These are phyloP conservation scores for Metschnikowia cubensis DNA, from an alignment of 805 yeast species.

Conservation along the genomic window DNA sequence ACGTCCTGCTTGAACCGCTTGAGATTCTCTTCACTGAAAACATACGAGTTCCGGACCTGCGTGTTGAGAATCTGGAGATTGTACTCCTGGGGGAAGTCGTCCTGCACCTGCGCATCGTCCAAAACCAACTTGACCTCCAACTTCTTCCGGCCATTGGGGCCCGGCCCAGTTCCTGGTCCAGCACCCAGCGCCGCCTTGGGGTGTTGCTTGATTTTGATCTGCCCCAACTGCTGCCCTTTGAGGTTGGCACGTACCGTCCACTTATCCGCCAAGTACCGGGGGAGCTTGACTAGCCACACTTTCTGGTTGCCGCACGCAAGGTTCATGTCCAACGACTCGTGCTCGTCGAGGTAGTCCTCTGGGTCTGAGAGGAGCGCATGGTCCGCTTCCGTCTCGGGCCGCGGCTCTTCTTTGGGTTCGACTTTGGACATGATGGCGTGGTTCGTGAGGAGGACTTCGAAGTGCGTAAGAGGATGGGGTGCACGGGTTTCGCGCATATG, in stretches of 20 bases:
- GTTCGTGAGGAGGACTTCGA: too few species aligned
- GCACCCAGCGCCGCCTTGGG: background rate
- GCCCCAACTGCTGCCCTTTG: conserved; percentile 75
- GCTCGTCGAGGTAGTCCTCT: conserved; percentile 44
- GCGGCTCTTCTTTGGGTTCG: conserved; percentile 6
- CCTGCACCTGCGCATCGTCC: conserved; percentile 31
- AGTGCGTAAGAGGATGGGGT: background rate
- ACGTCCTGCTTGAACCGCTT: conserved; percentile 33
- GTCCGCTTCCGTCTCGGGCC: conserved; percentile 16
- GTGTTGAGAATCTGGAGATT: conserved; percentile 75
- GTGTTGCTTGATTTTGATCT: conserved; percentile 66
- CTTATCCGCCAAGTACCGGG: conserved; percentile 76
- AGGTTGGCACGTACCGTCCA: conserved; percentile 64
- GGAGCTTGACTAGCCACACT: conserved; percentile 90
- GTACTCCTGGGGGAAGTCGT: conserved; percentile 72
- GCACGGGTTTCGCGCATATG: too few species aligned
- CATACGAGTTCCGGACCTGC: conserved; percentile 78
- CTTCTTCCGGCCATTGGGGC: conserved; percentile 17
- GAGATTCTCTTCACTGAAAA: conserved; percentile 78
- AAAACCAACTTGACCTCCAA: conserved; percentile 55
- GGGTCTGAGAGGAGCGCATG: conserved; percentile 41
- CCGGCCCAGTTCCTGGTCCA: too few species aligned
- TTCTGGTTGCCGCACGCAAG: conserved; percentile 58
- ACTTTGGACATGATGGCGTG: conserved; percentile 1
- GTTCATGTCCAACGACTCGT: conserved; percentile 78